phyloP scores from a whole-genome alignment of 805 yeast genomes.

The Helenozyma rhizophorensis region DNA sequence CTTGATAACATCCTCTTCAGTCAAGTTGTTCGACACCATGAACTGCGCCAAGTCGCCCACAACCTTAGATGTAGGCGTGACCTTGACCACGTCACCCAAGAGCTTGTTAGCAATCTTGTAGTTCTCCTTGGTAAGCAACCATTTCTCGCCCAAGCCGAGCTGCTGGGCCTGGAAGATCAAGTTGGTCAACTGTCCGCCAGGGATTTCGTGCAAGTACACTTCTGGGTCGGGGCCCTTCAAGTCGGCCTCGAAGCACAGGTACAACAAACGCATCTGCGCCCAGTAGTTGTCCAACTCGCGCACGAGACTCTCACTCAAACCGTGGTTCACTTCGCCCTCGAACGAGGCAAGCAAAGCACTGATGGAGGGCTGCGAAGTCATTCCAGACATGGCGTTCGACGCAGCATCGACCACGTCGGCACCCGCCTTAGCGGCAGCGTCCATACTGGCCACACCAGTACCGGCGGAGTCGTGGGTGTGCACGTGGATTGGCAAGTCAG shows the following conservation, averaged over 20 bases:
- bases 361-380: constrained; percentile 97
- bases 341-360: constrained; percentile 89
- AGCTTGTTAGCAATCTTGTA: constrained; percentile 87
- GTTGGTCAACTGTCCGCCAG: constrained; percentile 99
- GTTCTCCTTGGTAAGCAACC: constrained; percentile 94
- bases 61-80: constrained; percentile 98
- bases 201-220: constrained; percentile 96
- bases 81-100: constrained; percentile 96
- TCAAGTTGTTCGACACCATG: constrained; percentile 93
- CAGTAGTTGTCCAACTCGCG: constrained; percentile 91
- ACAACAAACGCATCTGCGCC: constrained; percentile 97
- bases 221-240: constrained; percentile 99
- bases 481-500: constrained; percentile 94
- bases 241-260: constrained; percentile 97
- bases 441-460: constrained; percentile 97
- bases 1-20: constrained; percentile 77
- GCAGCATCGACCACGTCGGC: constrained; percentile 99
- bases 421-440: constrained; percentile 91
- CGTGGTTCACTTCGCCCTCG: constrained; percentile 80
- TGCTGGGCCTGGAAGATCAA: constrained; percentile 98
- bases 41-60: constrained; percentile 99
- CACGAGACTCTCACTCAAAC: constrained; percentile 60
- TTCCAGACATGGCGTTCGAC: constrained; percentile 94
- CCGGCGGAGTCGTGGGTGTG: constrained; percentile 99
- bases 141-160: constrained; percentile 93